Evolutionary conservation across 345 rosid genomes (phyloP).

Genomic region (Eucalyptus shirleyi): DNA sequence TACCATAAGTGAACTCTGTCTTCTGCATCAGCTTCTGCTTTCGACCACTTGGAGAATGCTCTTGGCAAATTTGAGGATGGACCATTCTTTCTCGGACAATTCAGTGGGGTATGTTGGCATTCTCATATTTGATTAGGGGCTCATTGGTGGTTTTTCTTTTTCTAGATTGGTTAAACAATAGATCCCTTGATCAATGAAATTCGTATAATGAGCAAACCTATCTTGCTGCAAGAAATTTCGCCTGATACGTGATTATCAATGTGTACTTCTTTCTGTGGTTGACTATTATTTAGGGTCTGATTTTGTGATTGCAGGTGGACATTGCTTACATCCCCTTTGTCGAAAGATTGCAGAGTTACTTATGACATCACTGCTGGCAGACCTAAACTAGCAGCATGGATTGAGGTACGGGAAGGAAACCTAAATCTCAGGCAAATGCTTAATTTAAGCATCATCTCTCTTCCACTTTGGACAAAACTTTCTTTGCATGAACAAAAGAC

Average conservation of each 20-base stretch:
- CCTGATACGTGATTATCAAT: neutral
- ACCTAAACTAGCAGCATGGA: slow-evolving; percentile 61
- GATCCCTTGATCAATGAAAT: neutral
- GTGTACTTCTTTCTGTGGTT: neutral
- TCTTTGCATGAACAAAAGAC: neutral
- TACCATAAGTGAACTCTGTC: neutral
- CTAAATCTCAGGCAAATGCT: neutral
- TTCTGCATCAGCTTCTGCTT: neutral
- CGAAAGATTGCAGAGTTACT: slow-evolving; percentile 47
- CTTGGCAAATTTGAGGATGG: slow-evolving; percentile 11
- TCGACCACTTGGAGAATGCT: neutral
- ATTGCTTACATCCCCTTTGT: slow-evolving; percentile 58
- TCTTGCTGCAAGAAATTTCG: neutral
- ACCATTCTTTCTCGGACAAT: slow-evolving; percentile 18
- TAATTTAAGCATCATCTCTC: neutral
- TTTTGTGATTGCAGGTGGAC: slow-evolving; percentile 37
- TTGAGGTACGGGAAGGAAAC: slow-evolving; percentile 28
- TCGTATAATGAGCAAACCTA: neutral
- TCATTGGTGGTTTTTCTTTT: neutral
- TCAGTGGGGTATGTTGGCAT: slow-evolving; percentile 10
- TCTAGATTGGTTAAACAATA: neutral
- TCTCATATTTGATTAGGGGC: neutral
- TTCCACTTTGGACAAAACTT: neutral
- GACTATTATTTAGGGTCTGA: neutral
- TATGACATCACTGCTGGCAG: slow-evolving; percentile 11